phyloP scores from a whole-genome alignment of 495 filamentous ascomycete species.

The Tirmania nivea region DNA sequence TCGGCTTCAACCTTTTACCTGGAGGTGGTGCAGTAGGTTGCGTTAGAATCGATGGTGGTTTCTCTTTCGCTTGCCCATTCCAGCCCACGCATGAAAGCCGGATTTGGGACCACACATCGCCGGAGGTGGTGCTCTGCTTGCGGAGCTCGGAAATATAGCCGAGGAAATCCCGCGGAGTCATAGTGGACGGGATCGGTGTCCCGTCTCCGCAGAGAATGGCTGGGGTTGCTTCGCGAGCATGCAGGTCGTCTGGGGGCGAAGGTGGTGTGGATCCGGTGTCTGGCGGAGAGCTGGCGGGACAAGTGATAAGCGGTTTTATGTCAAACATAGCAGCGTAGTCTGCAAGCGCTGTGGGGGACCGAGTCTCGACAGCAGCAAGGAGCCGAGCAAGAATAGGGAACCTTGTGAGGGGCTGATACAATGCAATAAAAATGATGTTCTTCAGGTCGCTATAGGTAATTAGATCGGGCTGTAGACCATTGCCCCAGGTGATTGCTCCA shows the following conservation, averaged over 20 bases:
- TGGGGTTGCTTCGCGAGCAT: slow-evolving; percentile 28
- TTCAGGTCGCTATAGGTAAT: slow-evolving; percentile 22
- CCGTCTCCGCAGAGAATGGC: slow-evolving; percentile 46
- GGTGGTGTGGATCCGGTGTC: neutral
- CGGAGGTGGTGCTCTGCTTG: slow-evolving; percentile 28
- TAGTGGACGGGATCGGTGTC: slow-evolving; percentile 21
- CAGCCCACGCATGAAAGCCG: slow-evolving; percentile 36
- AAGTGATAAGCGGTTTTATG: neutral
- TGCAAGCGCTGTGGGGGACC: neutral
- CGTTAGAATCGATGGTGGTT: slow-evolving; percentile 9
- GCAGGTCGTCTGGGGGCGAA: slow-evolving; percentile 33
- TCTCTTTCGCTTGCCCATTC: slow-evolving; percentile 32
- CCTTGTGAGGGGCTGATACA: slow-evolving; percentile 38
- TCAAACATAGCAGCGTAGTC: neutral
- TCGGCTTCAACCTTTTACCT: slow-evolving; percentile 28
- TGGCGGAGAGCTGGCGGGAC: neutral
- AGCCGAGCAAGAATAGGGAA: slow-evolving; percentile 36
- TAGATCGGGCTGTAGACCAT: too few relatives aligned
- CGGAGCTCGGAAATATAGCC: slow-evolving; percentile 26
- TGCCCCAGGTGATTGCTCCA: too few relatives aligned
- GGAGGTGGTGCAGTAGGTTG: slow-evolving; percentile 8
- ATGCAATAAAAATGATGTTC: slow-evolving; percentile 24
- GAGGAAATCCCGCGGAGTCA: slow-evolving; percentile 26
- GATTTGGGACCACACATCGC: slow-evolving; percentile 37
- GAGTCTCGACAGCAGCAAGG: slow-evolving; percentile 20